Base-by-base conservation (phyloP, 2,329 filamentous ascomycete genomes). In the Nemania sp. region DNA sequence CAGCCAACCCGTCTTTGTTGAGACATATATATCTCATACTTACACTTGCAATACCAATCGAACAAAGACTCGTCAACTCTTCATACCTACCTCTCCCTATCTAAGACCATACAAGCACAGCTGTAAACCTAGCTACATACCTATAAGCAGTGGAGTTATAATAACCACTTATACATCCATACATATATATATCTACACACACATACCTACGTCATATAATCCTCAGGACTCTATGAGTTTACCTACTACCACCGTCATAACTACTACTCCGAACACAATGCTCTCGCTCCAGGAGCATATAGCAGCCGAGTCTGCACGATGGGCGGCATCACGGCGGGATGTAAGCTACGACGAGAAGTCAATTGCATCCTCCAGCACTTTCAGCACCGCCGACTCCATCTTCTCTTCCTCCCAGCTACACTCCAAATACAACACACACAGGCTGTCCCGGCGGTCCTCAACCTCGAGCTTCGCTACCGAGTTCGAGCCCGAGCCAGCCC, bases 401-500 rank as follows among this genome's bases (percentile, higher is more conserved):
- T 70, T 67, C 51, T 77, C 75, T n/a, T 52, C 75, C 24, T 52
- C 57, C 38, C 52, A 72, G 27, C 72, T 74, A n/a, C 74, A 73
- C 7, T 64, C 54, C 41, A 59, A 53, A 22, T 73, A 65, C 67
- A 59, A 59, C 57, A 69, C 69, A 10, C 66, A 45, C 32, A 65
- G 41, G 41, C 69, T 71, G 4, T 76, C 75, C 4, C 69, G 74
- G 22, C 70, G 74, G 18, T 77, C 74, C 8, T 77, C 76, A 20
- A 62, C 72, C 52, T 77, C 75, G 11, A 77, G 72, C 67, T 71
- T 74, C 38, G 72, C 66, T 3, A 72, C 73, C 18, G 73, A 74
- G 49, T 66, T 70, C 68, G 67, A 72, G 32, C 65, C 69, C 13
- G 62, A 72, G 62, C 68, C 58, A 3, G 62, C 56, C 22, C 60